Evolutionary conservation across 805 yeast genomes (phyloP).

Genomic region (Pachysolen tannophilus): DNA sequence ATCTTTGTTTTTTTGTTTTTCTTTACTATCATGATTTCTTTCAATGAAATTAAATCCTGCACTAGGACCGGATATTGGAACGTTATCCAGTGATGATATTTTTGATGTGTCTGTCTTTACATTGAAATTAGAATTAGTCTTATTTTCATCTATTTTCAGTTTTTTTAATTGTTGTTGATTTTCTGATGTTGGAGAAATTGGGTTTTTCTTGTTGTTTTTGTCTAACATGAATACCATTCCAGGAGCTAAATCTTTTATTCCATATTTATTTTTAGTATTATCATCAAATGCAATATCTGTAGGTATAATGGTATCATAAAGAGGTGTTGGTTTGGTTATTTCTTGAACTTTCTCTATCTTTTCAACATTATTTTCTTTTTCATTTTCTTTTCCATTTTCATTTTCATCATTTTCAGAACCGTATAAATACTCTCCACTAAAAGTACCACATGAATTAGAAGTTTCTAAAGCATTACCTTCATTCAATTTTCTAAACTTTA

Average conservation of each 20-base stretch:
- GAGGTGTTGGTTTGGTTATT: too few relatives aligned
- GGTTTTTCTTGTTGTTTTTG: conserved; percentile 1
- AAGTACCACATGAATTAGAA: too few relatives aligned
- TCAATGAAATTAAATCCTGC: conserved; percentile 4
- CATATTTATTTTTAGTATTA: conserved; percentile 3
- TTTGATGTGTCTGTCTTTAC: not conserved
- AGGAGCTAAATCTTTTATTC: conserved; percentile 2
- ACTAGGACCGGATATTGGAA: conserved; percentile 1
- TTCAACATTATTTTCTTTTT: conserved; percentile 1
- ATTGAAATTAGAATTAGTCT: not conserved
- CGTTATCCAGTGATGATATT: not conserved
- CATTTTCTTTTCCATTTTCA: conserved; percentile 2
- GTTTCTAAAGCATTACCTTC: too few relatives aligned
- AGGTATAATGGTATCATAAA: too few relatives aligned
- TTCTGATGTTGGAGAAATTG: not conserved
- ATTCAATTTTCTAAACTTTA: too few relatives aligned
- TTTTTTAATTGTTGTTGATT: not conserved
- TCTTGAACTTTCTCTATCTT: conserved; percentile 6
- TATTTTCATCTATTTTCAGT: not conserved
- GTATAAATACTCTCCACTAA: too few relatives aligned
- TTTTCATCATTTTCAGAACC: not conserved
- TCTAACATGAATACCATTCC: conserved; percentile 5
- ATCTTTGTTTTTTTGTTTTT: not conserved
- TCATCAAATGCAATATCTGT: conserved; percentile 2
- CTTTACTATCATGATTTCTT: not conserved